Percentiles rank a stretch among this genome's conserved stretches.
Evolutionary conservation across 164 flowering plant genomes (phyloP).

Genomic region (Umbellularia californica): DNA sequence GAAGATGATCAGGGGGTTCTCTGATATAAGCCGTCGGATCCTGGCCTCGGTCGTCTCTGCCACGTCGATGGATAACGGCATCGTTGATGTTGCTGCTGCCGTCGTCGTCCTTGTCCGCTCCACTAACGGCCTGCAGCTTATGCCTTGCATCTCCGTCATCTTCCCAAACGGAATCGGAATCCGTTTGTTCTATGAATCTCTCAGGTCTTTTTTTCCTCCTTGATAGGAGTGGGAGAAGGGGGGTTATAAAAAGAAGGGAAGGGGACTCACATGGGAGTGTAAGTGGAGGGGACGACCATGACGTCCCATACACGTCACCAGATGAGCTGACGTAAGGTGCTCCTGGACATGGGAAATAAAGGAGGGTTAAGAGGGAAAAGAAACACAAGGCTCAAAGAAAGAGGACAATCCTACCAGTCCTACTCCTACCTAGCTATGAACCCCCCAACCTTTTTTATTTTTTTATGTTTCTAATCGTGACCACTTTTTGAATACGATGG

Average conservation of each 20-base stretch:
- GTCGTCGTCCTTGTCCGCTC: constrained; percentile 27
- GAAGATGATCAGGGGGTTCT: constrained; percentile 87
- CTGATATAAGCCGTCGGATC: constrained; percentile 66
- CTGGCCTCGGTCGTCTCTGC: constrained; percentile 57
- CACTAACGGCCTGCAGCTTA: constrained; percentile 18
- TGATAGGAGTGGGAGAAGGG: not conserved
- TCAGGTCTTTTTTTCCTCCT: no score
- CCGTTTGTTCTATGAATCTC: not conserved
- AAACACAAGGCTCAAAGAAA: no score
- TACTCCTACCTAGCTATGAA: no score
- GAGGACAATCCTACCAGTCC: no score
- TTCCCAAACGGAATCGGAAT: not conserved
- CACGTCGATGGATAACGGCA: constrained; percentile 58
- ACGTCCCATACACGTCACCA: not conserved
- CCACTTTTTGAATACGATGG: no score
- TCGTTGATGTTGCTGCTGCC: not conserved
- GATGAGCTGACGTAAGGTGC: not conserved
- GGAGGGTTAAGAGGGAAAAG: no score
- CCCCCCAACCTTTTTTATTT: no score
- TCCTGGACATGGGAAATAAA: no score
- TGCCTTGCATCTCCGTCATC: constrained; percentile 36
- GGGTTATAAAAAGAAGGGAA: not conserved
- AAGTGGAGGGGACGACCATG: not conserved
- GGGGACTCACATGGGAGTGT: not conserved
- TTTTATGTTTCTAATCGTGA: no score